Conservation (phyloP, 192 early-diverging fungal species). For the Linnemannia hyalina region DNA sequence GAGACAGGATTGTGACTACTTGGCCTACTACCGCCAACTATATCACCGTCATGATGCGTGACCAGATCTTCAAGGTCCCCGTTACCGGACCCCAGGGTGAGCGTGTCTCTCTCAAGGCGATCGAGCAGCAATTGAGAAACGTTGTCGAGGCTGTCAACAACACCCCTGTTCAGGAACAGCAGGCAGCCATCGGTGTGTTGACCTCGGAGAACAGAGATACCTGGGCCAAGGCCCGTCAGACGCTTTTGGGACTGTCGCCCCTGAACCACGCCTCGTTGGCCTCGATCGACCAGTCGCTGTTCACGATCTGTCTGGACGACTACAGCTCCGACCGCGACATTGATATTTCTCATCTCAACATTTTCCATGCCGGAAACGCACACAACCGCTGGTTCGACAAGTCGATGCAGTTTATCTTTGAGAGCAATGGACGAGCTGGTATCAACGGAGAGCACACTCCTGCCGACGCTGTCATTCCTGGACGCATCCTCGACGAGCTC, state of each 20-base stretch:
- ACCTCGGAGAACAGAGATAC: constrained; percentile 92
- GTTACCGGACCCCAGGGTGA: constrained; percentile 77
- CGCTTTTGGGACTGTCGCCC: constrained; percentile 42
- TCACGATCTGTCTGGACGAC: constrained; percentile 91
- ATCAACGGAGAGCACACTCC: constrained; percentile 98
- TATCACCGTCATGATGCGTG: constrained; percentile 86
- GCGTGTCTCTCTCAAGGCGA: constrained; percentile 65
- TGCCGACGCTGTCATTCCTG: constrained; percentile 91
- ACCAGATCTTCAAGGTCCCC: constrained; percentile 87
- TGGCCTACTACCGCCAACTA: constrained; percentile 84
- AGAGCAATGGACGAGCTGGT: constrained; percentile 87
- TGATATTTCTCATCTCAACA: constrained; percentile 76
- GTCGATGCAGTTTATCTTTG: constrained; percentile 88
- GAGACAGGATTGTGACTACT: constrained; percentile 79
- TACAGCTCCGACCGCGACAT: constrained; percentile 68
- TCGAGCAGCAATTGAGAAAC: constrained; percentile 58
- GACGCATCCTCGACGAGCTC: constrained; percentile 82
- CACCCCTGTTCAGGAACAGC: constrained; percentile 50
- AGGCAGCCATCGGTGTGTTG: constrained; percentile 82
- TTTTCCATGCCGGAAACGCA: constrained; percentile 84
- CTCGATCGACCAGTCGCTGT: constrained; percentile 83
- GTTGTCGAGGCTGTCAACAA: constrained; percentile 64
- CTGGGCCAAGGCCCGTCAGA: constrained; percentile 72
- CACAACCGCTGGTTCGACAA: constrained; percentile 98
- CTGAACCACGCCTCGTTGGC: constrained; percentile 65